These are phyloP conservation scores for Lodderomyces parapsilosis DNA, from an alignment of 1,139 yeast genomes.

Conservation along the genomic window DNA sequence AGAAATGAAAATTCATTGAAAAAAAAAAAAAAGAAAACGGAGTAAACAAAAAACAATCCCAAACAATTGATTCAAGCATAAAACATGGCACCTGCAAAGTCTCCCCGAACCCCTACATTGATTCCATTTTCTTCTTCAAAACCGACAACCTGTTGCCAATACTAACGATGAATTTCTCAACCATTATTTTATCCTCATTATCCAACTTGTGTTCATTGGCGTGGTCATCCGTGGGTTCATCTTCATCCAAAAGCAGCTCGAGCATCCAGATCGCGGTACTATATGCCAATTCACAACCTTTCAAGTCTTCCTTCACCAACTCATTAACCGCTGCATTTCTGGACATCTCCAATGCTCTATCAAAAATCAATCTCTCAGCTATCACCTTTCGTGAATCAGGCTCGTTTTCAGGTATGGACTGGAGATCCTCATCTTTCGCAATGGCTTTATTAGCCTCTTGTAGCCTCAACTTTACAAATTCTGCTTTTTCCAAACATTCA, in stretches of 20 bases:
- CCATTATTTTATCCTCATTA: slow-evolving; percentile 67
- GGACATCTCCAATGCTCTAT: slow-evolving; percentile 90
- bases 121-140: slow-evolving; percentile 45
- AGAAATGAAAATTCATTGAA: neutral
- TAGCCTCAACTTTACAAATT: slow-evolving; percentile 58
- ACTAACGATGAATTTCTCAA: slow-evolving; percentile 73
- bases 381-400: slow-evolving; percentile 31
- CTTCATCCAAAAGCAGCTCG: slow-evolving; percentile 74
- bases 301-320: slow-evolving; percentile 69
- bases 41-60: neutral
- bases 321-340: slow-evolving; percentile 89
- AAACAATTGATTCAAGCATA: no score
- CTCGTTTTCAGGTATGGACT: neutral
- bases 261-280: slow-evolving; percentile 95
- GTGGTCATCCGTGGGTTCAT: slow-evolving; percentile 25
- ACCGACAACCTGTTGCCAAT: slow-evolving; percentile 68
- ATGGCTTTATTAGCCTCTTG: slow-evolving; percentile 48
- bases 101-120: neutral
- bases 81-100: no score
- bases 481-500: slow-evolving; percentile 87
- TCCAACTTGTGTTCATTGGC: slow-evolving; percentile 44
- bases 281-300: slow-evolving; percentile 83
- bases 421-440: slow-evolving; percentile 5
- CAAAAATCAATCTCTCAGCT: slow-evolving; percentile 86
- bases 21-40: neutral